Evolutionary conservation across 441 rosid genomes (phyloP).

Genomic region (Populus hybrid): DNA sequence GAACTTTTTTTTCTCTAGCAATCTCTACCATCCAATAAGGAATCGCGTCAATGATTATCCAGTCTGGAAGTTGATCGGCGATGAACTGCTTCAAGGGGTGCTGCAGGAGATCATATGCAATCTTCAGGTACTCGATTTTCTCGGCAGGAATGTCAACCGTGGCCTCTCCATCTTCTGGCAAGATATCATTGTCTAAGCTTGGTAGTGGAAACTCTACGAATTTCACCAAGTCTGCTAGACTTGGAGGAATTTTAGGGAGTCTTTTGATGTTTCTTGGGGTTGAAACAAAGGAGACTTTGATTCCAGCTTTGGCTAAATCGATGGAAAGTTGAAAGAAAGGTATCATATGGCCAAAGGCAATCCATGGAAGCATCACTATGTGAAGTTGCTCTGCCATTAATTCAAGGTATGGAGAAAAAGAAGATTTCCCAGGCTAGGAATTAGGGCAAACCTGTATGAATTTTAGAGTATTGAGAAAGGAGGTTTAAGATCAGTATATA

Average conservation of each 20-base stretch:
- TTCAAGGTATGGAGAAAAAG: neutral
- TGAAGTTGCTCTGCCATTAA: conserved; percentile 25
- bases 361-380: conserved; percentile 32
- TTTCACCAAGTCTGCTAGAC: neutral
- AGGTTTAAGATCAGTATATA: neutral
- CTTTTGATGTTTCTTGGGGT: conserved; percentile 32
- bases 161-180: conserved; percentile 22
- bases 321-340: conserved; percentile 36
- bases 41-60: conserved; percentile 13
- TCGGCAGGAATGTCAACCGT: conserved; percentile 15
- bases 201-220: conserved; percentile 18
- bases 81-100: conserved; percentile 15
- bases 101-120: conserved; percentile 24
- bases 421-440: neutral
- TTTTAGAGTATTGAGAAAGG: neutral
- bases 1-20: neutral
- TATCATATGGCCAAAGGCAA: conserved; percentile 36
- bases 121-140: conserved; percentile 14
- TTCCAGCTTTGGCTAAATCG: conserved; percentile 27
- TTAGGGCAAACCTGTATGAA: neutral
- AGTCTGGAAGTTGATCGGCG: neutral
- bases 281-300: conserved; percentile 31
- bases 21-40: conserved; percentile 16
- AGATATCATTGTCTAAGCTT: neutral
- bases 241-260: conserved; percentile 28